These are phyloP conservation scores for Diutina pseudorugosa DNA, from an alignment of 1,139 yeast genomes.

Conservation along the genomic window DNA sequence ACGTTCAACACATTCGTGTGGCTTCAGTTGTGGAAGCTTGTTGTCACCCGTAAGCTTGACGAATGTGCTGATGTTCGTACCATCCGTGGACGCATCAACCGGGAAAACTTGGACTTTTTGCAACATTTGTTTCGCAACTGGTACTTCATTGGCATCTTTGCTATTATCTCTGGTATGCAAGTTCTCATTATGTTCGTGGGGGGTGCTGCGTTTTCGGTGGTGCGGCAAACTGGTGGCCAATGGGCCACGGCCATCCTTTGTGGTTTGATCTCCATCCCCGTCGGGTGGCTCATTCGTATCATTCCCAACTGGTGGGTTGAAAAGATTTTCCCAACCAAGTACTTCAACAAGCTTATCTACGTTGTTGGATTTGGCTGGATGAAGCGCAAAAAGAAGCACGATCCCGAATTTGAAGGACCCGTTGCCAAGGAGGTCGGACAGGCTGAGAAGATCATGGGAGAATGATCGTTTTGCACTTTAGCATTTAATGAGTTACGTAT, in stretches of 20 bases:
- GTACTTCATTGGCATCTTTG: conserved; percentile 64
- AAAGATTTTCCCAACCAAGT: conserved; percentile 52
- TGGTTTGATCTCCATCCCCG: conserved; percentile 75
- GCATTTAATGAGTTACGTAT: not conserved
- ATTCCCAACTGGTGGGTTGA: conserved; percentile 76
- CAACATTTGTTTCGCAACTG: conserved; percentile 71
- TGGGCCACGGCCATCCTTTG: conserved; percentile 86
- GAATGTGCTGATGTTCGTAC: conserved; percentile 63
- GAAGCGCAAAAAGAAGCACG: conserved; percentile 18
- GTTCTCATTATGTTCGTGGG: conserved; percentile 91
- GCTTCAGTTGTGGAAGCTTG: conserved; percentile 90
- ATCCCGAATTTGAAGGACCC: conserved; percentile 4
- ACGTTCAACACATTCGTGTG: conserved; percentile 95
- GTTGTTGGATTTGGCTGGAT: conserved; percentile 36
- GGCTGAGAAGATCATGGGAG: not conserved
- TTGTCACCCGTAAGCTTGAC: conserved; percentile 84
- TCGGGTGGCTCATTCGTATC: conserved; percentile 62
- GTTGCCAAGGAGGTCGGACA: not conserved
- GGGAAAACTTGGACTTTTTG: conserved; percentile 59
- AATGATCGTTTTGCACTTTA: not conserved
- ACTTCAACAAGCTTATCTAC: conserved; percentile 35
- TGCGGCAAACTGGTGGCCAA: conserved; percentile 66
- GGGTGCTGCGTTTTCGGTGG: conserved; percentile 85
- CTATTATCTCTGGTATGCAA: conserved; percentile 73
- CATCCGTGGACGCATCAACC: conserved; percentile 45